Percentiles rank a stretch among this genome's conserved stretches.
Conservation (phyloP, 2,329 filamentous ascomycete genomes). For the Emericellopsis atlantica region DNA sequence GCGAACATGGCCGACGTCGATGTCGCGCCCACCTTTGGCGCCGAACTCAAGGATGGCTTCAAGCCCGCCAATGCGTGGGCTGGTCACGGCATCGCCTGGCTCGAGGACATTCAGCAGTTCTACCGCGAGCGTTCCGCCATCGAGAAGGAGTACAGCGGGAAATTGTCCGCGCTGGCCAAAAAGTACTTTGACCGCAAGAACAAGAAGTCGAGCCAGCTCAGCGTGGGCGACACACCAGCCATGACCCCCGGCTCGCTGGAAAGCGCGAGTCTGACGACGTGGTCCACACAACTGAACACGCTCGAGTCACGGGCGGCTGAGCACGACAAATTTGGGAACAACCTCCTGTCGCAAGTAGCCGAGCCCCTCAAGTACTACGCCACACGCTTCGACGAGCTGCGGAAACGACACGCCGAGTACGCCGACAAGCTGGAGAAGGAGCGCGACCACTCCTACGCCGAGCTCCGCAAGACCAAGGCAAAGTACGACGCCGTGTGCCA, state of each 20-base stretch:
- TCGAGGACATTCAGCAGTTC: conserved; percentile 94
- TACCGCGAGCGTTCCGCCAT: conserved; percentile 90
- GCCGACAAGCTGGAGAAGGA: conserved; percentile 82
- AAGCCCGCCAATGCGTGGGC: conserved; percentile 92
- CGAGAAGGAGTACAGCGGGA: conserved; percentile 92
- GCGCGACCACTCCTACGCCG: conserved; percentile 68
- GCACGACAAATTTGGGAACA: conserved; percentile 73
- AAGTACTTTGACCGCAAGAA: conserved; percentile 98
- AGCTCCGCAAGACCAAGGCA: conserved; percentile 79
- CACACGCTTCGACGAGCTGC: conserved; percentile 73
- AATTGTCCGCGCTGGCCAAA: conserved; percentile 76
- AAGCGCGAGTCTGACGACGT: conserved; percentile 91
- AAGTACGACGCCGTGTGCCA: conserved; percentile 91
- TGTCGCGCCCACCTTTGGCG: conserved; percentile 74
- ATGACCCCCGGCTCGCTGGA: conserved; percentile 94
- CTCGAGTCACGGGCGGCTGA: conserved; percentile 80
- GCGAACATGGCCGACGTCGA: conserved; percentile 67
- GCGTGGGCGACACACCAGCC: conserved; percentile 83
- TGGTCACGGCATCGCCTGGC: conserved; percentile 77
- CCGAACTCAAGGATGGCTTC: conserved; percentile 96
- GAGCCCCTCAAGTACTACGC: conserved; percentile 72
- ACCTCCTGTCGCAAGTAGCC: conserved; percentile 68
- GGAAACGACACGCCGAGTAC: conserved; percentile 84
- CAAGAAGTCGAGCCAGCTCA: conserved; percentile 74
- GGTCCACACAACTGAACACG: conserved; percentile 86